Conservation (phyloP, 805 yeast species). For the Wickerhamomyces hampshirensis region DNA sequence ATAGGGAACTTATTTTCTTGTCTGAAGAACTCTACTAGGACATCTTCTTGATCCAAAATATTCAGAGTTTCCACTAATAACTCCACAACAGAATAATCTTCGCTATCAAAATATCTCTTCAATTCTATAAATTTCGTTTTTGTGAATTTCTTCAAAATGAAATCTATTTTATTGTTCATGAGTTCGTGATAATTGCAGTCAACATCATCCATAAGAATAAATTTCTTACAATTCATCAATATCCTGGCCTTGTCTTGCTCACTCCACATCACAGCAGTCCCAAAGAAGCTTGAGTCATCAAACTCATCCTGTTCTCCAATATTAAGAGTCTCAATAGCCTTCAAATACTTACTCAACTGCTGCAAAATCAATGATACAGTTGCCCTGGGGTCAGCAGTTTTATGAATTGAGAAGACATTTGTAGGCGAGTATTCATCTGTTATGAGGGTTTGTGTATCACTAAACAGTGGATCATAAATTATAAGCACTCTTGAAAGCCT, state of each 20-base stretch:
- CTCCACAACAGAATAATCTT: constrained; percentile 19
- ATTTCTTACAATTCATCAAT: constrained; percentile 15
- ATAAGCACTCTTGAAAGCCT: constrained; percentile 12
- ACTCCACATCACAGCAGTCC: constrained; percentile 7
- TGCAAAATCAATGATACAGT: constrained; percentile 9
- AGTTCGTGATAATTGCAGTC: constrained; percentile 11
- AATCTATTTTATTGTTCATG: constrained; percentile 8
- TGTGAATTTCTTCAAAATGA: constrained; percentile 13
- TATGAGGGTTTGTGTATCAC: constrained; percentile 16
- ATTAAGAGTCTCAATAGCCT: constrained; percentile 5
- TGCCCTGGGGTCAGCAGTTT: constrained; percentile 19
- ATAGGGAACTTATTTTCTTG: constrained; percentile 30
- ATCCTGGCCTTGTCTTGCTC: constrained; percentile 23
- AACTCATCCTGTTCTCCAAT: constrained; percentile 9
- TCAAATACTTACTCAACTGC: constrained; percentile 10
- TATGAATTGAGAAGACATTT: constrained; percentile 10
- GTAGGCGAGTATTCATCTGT: constrained; percentile 12
- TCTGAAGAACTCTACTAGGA: constrained; percentile 35
- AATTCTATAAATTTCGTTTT: constrained; percentile 19
- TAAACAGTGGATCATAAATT: constrained; percentile 10
- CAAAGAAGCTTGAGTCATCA: constrained; percentile 16
- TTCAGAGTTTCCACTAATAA: constrained; percentile 23
- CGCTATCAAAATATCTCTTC: constrained; percentile 12
- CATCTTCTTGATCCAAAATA: constrained; percentile 30
- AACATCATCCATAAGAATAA: constrained; percentile 18